Evolutionary conservation across 768 basidiomycete genomes (phyloP).

Genomic region (Lentinula sp.): DNA sequence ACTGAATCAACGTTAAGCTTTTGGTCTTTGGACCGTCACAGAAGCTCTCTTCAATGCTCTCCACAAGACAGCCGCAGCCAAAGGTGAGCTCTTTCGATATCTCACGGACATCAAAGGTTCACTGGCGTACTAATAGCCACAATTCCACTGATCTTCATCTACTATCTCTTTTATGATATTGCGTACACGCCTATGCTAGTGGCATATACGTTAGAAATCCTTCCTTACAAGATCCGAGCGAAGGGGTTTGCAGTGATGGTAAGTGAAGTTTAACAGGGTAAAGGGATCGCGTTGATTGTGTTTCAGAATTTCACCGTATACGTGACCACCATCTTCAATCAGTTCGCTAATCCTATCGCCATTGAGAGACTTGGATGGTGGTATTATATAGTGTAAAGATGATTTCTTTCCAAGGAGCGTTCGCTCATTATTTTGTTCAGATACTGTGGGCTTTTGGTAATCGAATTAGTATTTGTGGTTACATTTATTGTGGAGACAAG

Average conservation of each 20-base stretch:
- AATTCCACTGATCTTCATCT: conserved; percentile 61
- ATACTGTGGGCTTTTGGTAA: conserved; percentile 57
- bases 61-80: conserved; percentile 33
- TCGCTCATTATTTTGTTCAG: conserved; percentile 23
- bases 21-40: conserved; percentile 50
- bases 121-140: conserved; percentile 31
- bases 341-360: conserved; percentile 76
- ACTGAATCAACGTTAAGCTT: conserved; percentile 26
- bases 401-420: not conserved
- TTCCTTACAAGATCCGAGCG: conserved; percentile 75
- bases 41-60: conserved; percentile 37
- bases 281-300: conserved; percentile 3
- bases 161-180: conserved; percentile 52
- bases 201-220: conserved; percentile 64
- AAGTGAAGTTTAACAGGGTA: conserved; percentile 9
- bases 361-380: conserved; percentile 50
- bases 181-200: conserved; percentile 74
- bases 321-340: conserved; percentile 69
- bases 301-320: conserved; percentile 55
- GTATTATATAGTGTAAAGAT: conserved; percentile 44
- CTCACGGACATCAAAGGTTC: not conserved
- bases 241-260: conserved; percentile 78
- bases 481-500: conserved; percentile 56
- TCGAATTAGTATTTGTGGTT: conserved; percentile 55
- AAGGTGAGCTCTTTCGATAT: conserved; percentile 18